Base-by-base conservation (phyloP, 2,329 filamentous ascomycete species). In the Cryphonectria nitschkei region DNA sequence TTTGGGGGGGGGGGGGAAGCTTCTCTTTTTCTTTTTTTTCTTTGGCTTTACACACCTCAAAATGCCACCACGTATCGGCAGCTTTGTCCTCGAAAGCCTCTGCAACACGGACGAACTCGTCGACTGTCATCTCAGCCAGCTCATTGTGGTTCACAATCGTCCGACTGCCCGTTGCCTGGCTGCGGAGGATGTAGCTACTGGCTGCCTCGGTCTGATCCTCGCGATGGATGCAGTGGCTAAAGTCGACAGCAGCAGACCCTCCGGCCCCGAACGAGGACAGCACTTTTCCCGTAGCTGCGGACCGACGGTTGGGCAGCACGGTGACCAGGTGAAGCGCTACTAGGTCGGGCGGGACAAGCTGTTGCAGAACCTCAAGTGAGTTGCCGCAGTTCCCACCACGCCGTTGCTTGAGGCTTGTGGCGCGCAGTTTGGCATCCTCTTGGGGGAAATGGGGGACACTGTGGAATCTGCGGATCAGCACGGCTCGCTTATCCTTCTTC, bases 361-460 rank as follows among this genome's bases (percentile, higher is more conserved):
- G 90, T 73, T 88, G 85, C 37, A 94, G 81, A 11, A 94, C 91
- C 77, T 93, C 86, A 46, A 93, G 85, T 3, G 88, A 87, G 78
- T 94, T 94, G 34, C 89, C 87, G 73, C 90, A 89, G 78, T 94
- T 95, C 43, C 92, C 92, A 67, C 92, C 92, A 37, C 91, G 87
- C 41, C 92, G 87, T 60, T 85, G 85, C 50, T 82, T 80, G 68
- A 92, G 78, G 34, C 77, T 83, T 2, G 87, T 86, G 26, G 92
- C 91, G 43, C 92, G 89, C 56, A 93, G 83, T 79, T 94, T 94
- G 64, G 88, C 86, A 81, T 95, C 92, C 81, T 94, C 92, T 8
- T 80, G 79, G 1, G 92, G 92, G 77, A 89, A 93, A 76, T 88
- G 81, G 3, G 90, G 87, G 46, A 93, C 86, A 73, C 89, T 92